Base-by-base conservation (phyloP, 2,329 filamentous ascomycete species). In the Cladosporium cucumerinum region DNA sequence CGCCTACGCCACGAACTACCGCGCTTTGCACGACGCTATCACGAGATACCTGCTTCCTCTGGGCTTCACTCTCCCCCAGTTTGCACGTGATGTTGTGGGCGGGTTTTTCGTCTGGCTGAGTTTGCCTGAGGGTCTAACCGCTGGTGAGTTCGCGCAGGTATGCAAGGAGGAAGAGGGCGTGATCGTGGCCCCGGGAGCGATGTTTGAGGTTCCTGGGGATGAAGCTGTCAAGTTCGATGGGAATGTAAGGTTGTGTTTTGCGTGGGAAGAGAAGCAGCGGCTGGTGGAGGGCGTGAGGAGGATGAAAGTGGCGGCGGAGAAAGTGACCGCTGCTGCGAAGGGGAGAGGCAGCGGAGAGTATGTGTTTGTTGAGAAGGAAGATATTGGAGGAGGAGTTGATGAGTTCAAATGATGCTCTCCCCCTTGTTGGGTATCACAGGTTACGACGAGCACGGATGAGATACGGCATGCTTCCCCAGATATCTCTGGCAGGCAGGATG, bases 21-120 rank as follows among this genome's bases (percentile, higher is more conserved):
- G 77, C 23, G 75, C 80, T 2, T 82, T 94, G 73, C 80, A 87
- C 67, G 70, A 76, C 1, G 86, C 88, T 0, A 84, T 95, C 26
- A 74, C 82, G 43, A 74, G 82, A 59, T 76, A 89, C 57, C 80
- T 96, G 1, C 73, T 82, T 0, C 89, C 89, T 0, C 78, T 90
- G 0, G 89, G 88, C 1, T 84, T 90, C 79, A 69, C 76, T 71
- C 66, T 81, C 43, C 75, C 77, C 16, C 77, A 84, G 63, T 71
- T 75, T 1, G 75, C 79, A 63, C 76, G 80, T 36, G 74, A 79
- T 3, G 76, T 88, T 3, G 89, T 88, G 32, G 93, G 93, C 0
- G 93, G 93, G 0, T 97, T 94, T 75, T 97, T 96, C 75, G 80
- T 96, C 57, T 97, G 92, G 92, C 77, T 96, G 28, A 82, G 81